Evolutionary conservation across 2,329 filamentous ascomycete genomes (phyloP), one percentile per base, ranked within the genome.

Genomic region (Didymella sp.): DNA sequence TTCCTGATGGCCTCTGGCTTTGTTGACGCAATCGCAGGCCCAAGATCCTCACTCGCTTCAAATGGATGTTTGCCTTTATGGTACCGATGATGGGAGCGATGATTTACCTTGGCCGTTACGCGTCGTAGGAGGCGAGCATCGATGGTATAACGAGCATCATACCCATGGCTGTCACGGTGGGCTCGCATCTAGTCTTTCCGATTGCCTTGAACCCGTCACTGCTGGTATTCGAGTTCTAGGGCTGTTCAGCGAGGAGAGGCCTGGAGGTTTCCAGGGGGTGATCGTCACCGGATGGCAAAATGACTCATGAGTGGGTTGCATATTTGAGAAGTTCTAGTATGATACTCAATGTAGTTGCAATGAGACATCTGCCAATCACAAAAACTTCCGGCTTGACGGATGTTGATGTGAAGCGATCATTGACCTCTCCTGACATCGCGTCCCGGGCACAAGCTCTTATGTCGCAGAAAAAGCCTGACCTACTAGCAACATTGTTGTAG

Each of bases 1-100:
- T 13, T 13, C 4, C 6, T 15, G 28, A 31, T 13, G 12, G 12
- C 28, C 12, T 31, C 28, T n/a, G n/a, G n/a, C n/a, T n/a, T n/a
- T n/a, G n/a, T n/a, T n/a, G n/a, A 31, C 28, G 28, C 11, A 15
- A 31, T 31, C 5, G 13, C 28, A 13, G 28, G 21, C 89, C 90
- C 37, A 90, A 89, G 73, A 89, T 94, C 45, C 74, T 93, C 50
- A 89, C 87, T 77, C 87, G 85, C 76, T 92, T 92, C 81, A 91
- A 88, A 78, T 89, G 84, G 75, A 88, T 82, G 55, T 89, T 91
- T 74, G 65, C 84, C 37, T 87, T 90, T 64, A 82, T 87, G 6
- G 69, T 85, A 19, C 22, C 85, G 28, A 82, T 84, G 62, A 85
- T 89, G 55, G 76, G 77, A 17, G 83, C 75, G 66, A 89, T 91